Base-by-base conservation (phyloP, 768 basidiomycete species). In the Chalciporus pseudorubinellus region DNA sequence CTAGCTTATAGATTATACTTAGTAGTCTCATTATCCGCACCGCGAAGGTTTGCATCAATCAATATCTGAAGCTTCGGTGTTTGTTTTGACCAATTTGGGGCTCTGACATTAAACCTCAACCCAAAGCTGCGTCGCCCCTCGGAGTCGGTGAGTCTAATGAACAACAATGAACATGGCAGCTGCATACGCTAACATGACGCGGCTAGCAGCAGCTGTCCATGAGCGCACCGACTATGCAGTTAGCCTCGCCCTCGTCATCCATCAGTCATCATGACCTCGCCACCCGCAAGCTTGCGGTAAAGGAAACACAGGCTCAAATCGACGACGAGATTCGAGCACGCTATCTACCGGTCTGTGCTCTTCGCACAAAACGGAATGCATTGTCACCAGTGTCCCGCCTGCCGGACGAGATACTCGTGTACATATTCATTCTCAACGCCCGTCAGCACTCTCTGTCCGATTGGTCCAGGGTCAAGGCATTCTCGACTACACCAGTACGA, bases 331-430 rank as follows among this genome's bases (percentile, higher is more conserved):
- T 55, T 36, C 20, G 2, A 16, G n/a, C 31, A 14, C 51, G 39
- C 20, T 38, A 45, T 22, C 22, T 41, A 5, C 39, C 38, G 19
- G 39, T 34, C 29, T 36, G 43, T 31, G 28, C 42, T 46, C 51
- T 53, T 47, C 50, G 40, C 21, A 40, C 7, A 6, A 12, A 33
- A n/a, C 51, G 53, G 12, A 55, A 55, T 29, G 14, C 4, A 19
- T 16, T 52, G 51, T 44, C 53, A 22, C 44, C 10, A 9, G 29
- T 55, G 6, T 52, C 39, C n/a, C 26, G 36, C 18, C 19, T 55
- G 8, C 52, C 53, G 16, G 52, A 43, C 34, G 53, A 55, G 44
- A n/a, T 55, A 16, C 44, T 55, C 24, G 38, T 26, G 3, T 16
- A n/a, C 5, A 33, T 50, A 21, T 50, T 53, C 19, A 28, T 51